These are phyloP conservation scores for Corynespora cassiicola DNA, from an alignment of 2,329 filamentous ascomycete species.

Conservation along the genomic window DNA sequence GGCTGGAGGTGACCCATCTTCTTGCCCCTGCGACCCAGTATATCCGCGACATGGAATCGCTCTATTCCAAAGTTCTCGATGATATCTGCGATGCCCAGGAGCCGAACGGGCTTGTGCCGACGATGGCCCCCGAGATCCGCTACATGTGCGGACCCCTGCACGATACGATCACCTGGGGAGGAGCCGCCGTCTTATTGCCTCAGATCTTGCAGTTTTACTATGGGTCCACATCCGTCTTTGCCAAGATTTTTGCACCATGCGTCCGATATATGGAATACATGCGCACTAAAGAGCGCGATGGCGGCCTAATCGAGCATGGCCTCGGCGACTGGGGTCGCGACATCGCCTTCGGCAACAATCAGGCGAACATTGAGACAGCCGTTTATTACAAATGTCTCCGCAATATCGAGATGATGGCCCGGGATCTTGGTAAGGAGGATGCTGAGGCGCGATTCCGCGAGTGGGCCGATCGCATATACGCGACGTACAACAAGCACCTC, in stretches of 20 bases:
- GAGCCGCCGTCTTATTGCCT: constrained; percentile 40
- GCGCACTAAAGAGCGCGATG: constrained; percentile 46
- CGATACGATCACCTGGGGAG: constrained; percentile 55
- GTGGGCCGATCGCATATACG: constrained; percentile 28
- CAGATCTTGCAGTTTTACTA: constrained; percentile 51
- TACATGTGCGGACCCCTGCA: constrained; percentile 59
- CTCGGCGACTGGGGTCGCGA: constrained; percentile 53
- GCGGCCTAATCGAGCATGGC: constrained; percentile 52
- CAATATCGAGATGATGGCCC: constrained; percentile 45
- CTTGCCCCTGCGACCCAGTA: constrained; percentile 56
- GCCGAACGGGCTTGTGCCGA: constrained; percentile 52
- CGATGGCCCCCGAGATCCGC: constrained; percentile 55
- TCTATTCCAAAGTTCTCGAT: constrained; percentile 56
- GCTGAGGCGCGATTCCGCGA: constrained; percentile 18
- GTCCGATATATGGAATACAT: constrained; percentile 53
- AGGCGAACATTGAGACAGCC: constrained; percentile 55
- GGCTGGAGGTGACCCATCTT: constrained; percentile 56
- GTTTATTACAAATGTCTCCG: constrained; percentile 51
- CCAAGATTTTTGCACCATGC: constrained; percentile 47
- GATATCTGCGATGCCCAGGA: constrained; percentile 57
- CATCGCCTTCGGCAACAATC: constrained; percentile 53
- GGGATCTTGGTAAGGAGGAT: constrained; percentile 15
- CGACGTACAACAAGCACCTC: constrained; percentile 25
- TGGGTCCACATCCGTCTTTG: constrained; percentile 45
- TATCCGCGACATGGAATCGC: constrained; percentile 53